Base-by-base conservation (phyloP, 257 asterid species). In the Penstemon davidsonii region DNA sequence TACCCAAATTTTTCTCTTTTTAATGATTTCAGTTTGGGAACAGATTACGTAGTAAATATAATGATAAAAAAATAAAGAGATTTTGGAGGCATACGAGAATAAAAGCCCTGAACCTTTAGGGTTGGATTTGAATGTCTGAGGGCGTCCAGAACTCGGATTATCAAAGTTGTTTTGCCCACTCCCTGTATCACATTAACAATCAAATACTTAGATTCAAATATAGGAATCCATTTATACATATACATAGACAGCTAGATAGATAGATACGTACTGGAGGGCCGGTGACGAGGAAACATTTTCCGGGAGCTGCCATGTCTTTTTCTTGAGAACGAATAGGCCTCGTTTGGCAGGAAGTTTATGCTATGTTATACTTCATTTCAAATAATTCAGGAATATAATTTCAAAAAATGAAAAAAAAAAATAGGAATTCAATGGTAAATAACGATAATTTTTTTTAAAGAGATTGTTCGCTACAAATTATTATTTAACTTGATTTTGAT, bases 91-190 rank as follows among this genome's bases (percentile, higher is more conserved):
- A 41, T 86, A 86, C 97, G 85, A 75, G 96, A 85, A 57, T 84
- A 92, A 78, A 92, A 92, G 2, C 96, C 96, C 71, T 87, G 96
- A 41, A 89, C 70, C 72, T 87, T 92, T 62, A 92, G 81, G 73
- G 53, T 70, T 62, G 96, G 92, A 66, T 84, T 75, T 51, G 77
- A 82, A 47, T 50, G 78, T 73, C 81, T 82, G 37, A 89, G 88
- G 61, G 84, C 76, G 41, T 87, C 88, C n/a, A 89, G 66, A 56
- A 89, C 88, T 55, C 94, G 85, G 49, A 82, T 78, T 41, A 92
- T 83, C 67, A 87, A 78, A 33, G 90, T 89, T 52, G 96, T 89
- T 83, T 92, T 92, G 43, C 96, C 96, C n/a, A 88, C 87, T 12
- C 97, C 96, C 95, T 86, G 82, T 47, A 25, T 25, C 33, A 25